These are phyloP conservation scores for Moelleriella libera DNA, from an alignment of 2,329 filamentous ascomycete genomes.

Conservation along the genomic window DNA sequence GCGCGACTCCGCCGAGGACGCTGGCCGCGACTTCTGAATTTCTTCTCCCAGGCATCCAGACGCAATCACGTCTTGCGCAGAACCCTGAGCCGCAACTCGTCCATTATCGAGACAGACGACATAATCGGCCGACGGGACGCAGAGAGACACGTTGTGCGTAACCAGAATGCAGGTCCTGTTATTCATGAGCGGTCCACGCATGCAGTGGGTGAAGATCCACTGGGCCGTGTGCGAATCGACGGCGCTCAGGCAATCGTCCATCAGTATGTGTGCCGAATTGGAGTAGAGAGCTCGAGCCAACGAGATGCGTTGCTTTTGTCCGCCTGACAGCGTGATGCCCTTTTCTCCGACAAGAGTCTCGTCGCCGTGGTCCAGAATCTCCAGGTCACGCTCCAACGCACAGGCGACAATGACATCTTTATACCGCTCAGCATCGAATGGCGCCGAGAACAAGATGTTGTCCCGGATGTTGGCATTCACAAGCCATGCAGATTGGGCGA, in stretches of 20 bases:
- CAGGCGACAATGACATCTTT: constrained; percentile 81
- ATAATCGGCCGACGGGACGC: constrained; percentile 64
- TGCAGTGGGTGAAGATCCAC: constrained; percentile 92
- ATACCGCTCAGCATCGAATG: constrained; percentile 71
- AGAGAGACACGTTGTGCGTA: constrained; percentile 87
- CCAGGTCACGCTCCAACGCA: constrained; percentile 77
- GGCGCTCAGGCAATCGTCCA: constrained; percentile 92
- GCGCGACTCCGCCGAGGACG: constrained; percentile 55
- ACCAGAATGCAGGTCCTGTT: constrained; percentile 86
- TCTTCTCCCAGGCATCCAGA: constrained; percentile 88
- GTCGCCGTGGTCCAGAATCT: constrained; percentile 86
- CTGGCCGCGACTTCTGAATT: constrained; percentile 55
- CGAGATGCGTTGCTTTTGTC: constrained; percentile 95
- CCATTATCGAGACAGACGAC: constrained; percentile 84
- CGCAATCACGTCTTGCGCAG: constrained; percentile 61
- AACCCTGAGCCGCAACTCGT: constrained; percentile 61
- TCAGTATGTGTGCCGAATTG: constrained; percentile 74
- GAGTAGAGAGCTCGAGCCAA: constrained; percentile 96
- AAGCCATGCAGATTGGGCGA: constrained; percentile 92
- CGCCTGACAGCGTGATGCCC: constrained; percentile 89
- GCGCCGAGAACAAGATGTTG: constrained; percentile 83
- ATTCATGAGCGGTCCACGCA: constrained; percentile 79
- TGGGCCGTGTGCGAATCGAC: constrained; percentile 96
- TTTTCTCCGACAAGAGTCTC: constrained; percentile 93
- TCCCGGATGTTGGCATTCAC: constrained; percentile 92